phyloP scores from a whole-genome alignment of 2,329 filamentous ascomycete genomes.

The Magnaporthiopsis rhizophila region DNA sequence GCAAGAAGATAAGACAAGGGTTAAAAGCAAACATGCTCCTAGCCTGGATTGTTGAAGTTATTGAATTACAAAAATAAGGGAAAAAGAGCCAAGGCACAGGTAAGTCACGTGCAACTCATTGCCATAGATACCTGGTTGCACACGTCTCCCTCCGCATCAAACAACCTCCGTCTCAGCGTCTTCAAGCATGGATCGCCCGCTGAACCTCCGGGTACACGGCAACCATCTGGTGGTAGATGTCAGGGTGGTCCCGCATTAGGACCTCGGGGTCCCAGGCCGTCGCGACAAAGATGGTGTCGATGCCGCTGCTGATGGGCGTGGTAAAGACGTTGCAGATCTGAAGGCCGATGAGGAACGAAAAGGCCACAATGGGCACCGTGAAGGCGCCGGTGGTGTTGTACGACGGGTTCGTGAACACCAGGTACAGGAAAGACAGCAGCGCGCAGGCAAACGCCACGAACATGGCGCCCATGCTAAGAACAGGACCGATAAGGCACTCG shows the following conservation, averaged over 20 bases:
- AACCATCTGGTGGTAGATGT: constrained; percentile 73
- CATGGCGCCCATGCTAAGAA: constrained; percentile 67
- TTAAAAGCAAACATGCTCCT: background rate
- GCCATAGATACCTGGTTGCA: too few relatives aligned
- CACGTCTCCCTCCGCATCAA: too few relatives aligned
- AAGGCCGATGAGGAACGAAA: constrained; percentile 80
- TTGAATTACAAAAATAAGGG: background rate
- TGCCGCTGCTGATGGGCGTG: constrained; percentile 74
- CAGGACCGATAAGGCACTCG: constrained; percentile 72
- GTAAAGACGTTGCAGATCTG: constrained; percentile 88
- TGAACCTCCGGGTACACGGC: constrained; percentile 78
- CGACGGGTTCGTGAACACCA: constrained; percentile 68
- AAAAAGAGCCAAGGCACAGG: background rate
- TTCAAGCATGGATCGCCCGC: constrained; percentile 62
- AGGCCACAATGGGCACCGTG: constrained; percentile 73
- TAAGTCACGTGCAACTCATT: background rate
- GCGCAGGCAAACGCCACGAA: constrained; percentile 80
- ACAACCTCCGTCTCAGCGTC: too few relatives aligned
- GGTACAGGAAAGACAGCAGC: constrained; percentile 78
- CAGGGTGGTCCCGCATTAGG: constrained; percentile 70
- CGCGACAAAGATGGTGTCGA: constrained; percentile 87
- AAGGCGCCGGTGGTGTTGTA: constrained; percentile 65
- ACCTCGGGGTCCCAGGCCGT: constrained; percentile 62
- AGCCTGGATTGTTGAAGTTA: background rate
- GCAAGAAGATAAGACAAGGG: background rate